A percentile compares a stretch with the other conserved stretches of the same genome.
Conservation (phyloP, 371 early-diverging fungal genomes). For the Mortierella sp. region DNA sequence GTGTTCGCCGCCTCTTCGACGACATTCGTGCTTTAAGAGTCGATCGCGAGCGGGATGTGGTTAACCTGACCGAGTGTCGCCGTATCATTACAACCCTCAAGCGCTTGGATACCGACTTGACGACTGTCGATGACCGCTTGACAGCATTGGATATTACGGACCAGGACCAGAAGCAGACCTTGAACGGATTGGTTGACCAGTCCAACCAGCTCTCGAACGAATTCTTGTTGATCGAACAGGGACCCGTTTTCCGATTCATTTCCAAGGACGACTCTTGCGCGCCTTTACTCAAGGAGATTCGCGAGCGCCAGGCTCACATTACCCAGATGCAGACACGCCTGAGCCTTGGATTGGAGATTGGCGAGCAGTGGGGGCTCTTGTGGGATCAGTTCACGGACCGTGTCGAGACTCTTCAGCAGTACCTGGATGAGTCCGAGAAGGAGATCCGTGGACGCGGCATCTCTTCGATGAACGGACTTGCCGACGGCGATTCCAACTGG, state of each 20-base stretch:
- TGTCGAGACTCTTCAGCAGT: slow-evolving; percentile 30
- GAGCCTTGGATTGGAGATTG: slow-evolving; percentile 45
- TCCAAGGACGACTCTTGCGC: slow-evolving; percentile 42
- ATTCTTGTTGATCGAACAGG: slow-evolving; percentile 36
- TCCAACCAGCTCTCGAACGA: slow-evolving; percentile 33
- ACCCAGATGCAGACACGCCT: slow-evolving; percentile 32
- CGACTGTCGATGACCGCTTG: slow-evolving; percentile 14
- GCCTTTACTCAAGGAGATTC: slow-evolving; percentile 40
- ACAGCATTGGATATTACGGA: slow-evolving; percentile 30
- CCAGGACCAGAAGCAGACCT: slow-evolving; percentile 18
- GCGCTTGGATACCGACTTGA: slow-evolving; percentile 16
- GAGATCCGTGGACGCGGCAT: slow-evolving; percentile 40
- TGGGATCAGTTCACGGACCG: slow-evolving; percentile 55
- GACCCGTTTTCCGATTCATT: slow-evolving; percentile 31
- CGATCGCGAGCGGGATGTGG: slow-evolving; percentile 53
- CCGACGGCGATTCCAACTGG: slow-evolving; percentile 50
- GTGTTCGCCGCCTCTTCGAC: slow-evolving; percentile 31
- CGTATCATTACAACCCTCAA: slow-evolving; percentile 21
- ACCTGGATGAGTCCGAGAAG: slow-evolving; percentile 37
- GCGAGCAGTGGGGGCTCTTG: slow-evolving; percentile 52
- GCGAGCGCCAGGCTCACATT: slow-evolving; percentile 20
- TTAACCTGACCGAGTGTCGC: slow-evolving; percentile 44
- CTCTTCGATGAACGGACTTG: slow-evolving; percentile 34
- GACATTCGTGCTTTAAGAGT: slow-evolving; percentile 29
- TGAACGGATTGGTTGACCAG: slow-evolving; percentile 35